A percentile compares a stretch with the other conserved stretches of the same genome.
phyloP scores from a whole-genome alignment of 2,329 filamentous ascomycete genomes.

The Didymella sp. region DNA sequence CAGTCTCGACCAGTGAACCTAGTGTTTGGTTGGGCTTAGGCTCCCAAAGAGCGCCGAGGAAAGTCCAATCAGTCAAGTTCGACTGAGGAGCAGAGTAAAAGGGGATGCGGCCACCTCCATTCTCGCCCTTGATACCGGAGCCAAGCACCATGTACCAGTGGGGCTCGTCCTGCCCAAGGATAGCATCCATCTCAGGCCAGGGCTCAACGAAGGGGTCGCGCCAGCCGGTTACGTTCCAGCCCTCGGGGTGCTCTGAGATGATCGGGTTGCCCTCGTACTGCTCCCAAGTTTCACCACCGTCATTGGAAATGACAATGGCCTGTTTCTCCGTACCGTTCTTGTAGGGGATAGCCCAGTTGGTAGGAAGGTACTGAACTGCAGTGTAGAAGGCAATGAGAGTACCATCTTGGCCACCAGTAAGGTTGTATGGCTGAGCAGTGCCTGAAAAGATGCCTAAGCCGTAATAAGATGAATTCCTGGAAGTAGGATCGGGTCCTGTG shows the following conservation, averaged over 20 bases:
- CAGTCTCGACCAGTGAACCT: slow-evolving; percentile 53
- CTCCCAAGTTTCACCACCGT: slow-evolving; percentile 57
- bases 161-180: slow-evolving; percentile 52
- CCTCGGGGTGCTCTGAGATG: slow-evolving; percentile 51
- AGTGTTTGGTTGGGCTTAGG: slow-evolving; percentile 53
- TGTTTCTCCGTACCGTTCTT: slow-evolving; percentile 56
- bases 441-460: slow-evolving; percentile 62
- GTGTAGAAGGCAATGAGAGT: slow-evolving; percentile 58
- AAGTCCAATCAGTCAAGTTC: slow-evolving; percentile 56
- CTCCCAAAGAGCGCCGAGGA: slow-evolving; percentile 57
- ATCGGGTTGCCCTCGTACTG: slow-evolving; percentile 57
- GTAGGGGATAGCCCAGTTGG: slow-evolving; percentile 55
- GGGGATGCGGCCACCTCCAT: slow-evolving; percentile 56
- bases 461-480: slow-evolving; percentile 54
- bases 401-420: slow-evolving; percentile 55
- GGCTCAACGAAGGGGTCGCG: slow-evolving; percentile 44
- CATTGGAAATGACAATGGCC: slow-evolving; percentile 53
- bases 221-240: slow-evolving; percentile 55
- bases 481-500: slow-evolving; percentile 45
- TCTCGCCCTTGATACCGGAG: slow-evolving; percentile 56
- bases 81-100: slow-evolving; percentile 55
- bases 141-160: slow-evolving; percentile 57
- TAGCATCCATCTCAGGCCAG: slow-evolving; percentile 53
- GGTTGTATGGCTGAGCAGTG: slow-evolving; percentile 58
- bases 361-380: slow-evolving; percentile 55